These are phyloP conservation scores for Choiromyces venosus DNA, from an alignment of 495 filamentous ascomycete genomes.

Conservation along the genomic window DNA sequence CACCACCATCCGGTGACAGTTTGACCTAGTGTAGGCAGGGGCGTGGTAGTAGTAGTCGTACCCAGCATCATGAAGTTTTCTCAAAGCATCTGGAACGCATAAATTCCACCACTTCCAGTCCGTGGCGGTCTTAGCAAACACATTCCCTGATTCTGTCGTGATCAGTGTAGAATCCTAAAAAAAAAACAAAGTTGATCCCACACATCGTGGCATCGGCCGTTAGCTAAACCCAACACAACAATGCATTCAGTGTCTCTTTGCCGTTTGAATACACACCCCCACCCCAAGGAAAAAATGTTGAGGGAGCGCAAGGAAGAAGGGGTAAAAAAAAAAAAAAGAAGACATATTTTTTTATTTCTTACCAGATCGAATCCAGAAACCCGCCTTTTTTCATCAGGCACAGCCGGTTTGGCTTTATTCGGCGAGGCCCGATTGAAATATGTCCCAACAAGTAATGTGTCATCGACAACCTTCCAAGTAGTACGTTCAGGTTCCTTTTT, in stretches of 20 bases:
- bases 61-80: conserved; percentile 64
- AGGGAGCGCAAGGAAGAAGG: neutral
- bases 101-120: conserved; percentile 97
- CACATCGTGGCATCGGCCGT: conserved; percentile 5
- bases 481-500: conserved; percentile 76
- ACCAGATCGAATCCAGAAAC: conserved; percentile 92
- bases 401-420: conserved; percentile 38
- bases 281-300: neutral
- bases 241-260: neutral
- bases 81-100: conserved; percentile 60
- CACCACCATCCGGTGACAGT: neutral
- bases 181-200: conserved; percentile 6
- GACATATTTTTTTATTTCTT: conserved; percentile 33
- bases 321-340: neutral
- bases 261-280: neutral
- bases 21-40: neutral
- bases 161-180: conserved; percentile 82
- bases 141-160: conserved; percentile 69
- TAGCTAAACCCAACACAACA: conserved; percentile 5
- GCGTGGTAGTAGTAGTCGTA: conserved; percentile 40
- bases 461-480: conserved; percentile 64
- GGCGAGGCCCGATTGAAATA: conserved; percentile 50
- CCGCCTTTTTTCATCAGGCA: conserved; percentile 47
- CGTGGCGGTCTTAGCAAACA: conserved; percentile 58
- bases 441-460: conserved; percentile 69